These are phyloP conservation scores for Colletotrichum tropicicola DNA, from an alignment of 2,329 filamentous ascomycete genomes.

Conservation along the genomic window DNA sequence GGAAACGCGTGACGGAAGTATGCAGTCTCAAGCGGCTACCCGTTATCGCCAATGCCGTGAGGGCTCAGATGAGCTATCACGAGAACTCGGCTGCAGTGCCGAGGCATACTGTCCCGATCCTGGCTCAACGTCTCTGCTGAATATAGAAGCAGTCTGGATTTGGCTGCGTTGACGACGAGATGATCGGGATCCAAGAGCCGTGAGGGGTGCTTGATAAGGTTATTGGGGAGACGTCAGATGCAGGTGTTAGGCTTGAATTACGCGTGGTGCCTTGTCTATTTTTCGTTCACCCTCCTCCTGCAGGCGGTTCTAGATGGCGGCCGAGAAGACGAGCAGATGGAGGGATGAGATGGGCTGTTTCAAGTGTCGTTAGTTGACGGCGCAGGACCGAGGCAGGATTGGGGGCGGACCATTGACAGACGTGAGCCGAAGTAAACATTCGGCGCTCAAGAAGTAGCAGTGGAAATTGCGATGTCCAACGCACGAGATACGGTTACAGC, in stretches of 20 bases:
- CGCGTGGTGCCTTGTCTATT: too few species aligned
- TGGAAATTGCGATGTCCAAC: not conserved
- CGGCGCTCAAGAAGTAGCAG: not conserved
- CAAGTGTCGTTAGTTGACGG: conserved; percentile 7
- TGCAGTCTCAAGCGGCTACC: not conserved
- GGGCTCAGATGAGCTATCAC: not conserved
- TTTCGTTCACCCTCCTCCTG: too few species aligned
- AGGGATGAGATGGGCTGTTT: conserved; percentile 21
- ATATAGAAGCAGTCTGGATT: not conserved
- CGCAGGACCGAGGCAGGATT: not conserved
- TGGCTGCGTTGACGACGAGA: not conserved
- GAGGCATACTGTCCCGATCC: not conserved
- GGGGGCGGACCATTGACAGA: not conserved
- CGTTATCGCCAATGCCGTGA: not conserved
- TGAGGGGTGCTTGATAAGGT: conserved; percentile 2
- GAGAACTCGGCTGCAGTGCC: not conserved
- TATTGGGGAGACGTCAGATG: not conserved
- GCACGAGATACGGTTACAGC: not conserved
- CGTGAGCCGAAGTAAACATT: not conserved
- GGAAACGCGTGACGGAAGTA: not conserved
- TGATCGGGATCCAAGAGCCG: not conserved
- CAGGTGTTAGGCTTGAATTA: not conserved
- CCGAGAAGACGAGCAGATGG: not conserved
- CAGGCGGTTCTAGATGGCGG: not conserved
- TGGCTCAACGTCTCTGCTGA: not conserved